phyloP scores from a whole-genome alignment of 768 basidiomycete species.

The Hemileccinum impolitum region DNA sequence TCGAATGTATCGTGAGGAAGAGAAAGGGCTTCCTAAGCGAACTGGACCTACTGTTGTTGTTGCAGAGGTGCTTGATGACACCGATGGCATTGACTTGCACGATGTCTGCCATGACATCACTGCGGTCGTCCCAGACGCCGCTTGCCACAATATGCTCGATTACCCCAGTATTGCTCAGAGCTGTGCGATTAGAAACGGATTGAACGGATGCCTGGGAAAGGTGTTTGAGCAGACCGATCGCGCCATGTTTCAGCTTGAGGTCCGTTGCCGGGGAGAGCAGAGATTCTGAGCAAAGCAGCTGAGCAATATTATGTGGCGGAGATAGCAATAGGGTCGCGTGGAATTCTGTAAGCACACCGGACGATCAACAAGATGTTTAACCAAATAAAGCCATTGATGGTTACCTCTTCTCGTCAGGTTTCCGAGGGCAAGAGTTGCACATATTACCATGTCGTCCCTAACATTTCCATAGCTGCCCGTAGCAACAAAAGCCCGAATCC shows the following conservation, averaged over 20 bases:
- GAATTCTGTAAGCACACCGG: slow-evolving; percentile 40
- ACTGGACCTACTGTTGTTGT: slow-evolving; percentile 56
- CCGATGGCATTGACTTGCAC: slow-evolving; percentile 89
- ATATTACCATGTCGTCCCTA: slow-evolving; percentile 78
- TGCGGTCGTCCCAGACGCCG: slow-evolving; percentile 64
- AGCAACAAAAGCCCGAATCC: slow-evolving; percentile 62
- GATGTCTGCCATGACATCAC: slow-evolving; percentile 79
- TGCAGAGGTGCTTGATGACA: slow-evolving; percentile 85
- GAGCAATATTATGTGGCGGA: slow-evolving; percentile 62
- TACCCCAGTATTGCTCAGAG: slow-evolving; percentile 60
- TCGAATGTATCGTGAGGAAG: slow-evolving; percentile 21
- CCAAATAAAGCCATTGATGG: background rate
- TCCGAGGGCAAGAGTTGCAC: slow-evolving; percentile 78
- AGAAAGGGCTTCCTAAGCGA: slow-evolving; percentile 17
- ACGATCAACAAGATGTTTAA: slow-evolving; percentile 8
- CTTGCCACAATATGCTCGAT: slow-evolving; percentile 59
- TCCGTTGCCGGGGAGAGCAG: slow-evolving; percentile 58
- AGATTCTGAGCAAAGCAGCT: slow-evolving; percentile 52
- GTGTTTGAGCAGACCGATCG: slow-evolving; percentile 84
- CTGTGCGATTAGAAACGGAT: slow-evolving; percentile 52
- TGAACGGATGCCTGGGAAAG: slow-evolving; percentile 68
- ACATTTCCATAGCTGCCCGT: slow-evolving; percentile 30
- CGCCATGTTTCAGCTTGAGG: slow-evolving; percentile 85
- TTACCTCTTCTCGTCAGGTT: slow-evolving; percentile 77
- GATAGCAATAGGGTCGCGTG: slow-evolving; percentile 60